A percentile compares a stretch with the other conserved stretches of the same genome.
These are phyloP conservation scores for Fibroporia radiculosa DNA, from an alignment of 768 basidiomycete species.

Conservation along the genomic window DNA sequence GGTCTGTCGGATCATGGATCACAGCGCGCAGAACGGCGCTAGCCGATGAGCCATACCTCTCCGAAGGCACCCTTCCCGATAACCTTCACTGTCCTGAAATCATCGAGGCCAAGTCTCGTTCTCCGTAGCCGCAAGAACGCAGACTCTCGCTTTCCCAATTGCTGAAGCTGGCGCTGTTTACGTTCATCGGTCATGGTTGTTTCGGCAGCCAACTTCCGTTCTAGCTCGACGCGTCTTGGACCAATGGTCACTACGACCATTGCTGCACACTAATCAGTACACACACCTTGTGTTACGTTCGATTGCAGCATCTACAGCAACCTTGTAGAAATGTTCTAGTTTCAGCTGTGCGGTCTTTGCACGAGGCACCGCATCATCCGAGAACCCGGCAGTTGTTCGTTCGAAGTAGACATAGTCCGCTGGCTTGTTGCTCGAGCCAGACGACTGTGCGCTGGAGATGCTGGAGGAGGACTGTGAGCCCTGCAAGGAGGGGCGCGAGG, in stretches of 20 bases:
- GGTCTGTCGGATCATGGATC: background rate
- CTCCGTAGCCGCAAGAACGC: slow-evolving; percentile 82
- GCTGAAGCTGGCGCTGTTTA: slow-evolving; percentile 75
- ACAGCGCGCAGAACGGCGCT: slow-evolving; percentile 1
- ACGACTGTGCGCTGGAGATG: slow-evolving; percentile 14
- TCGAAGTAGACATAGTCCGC: slow-evolving; percentile 94
- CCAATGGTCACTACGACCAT: background rate
- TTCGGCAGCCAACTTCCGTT: slow-evolving; percentile 70
- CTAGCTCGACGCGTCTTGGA: slow-evolving; percentile 77
- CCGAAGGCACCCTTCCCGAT: slow-evolving; percentile 99
- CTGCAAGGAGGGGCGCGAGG: slow-evolving; percentile 14
- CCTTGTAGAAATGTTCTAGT: slow-evolving; percentile 94
- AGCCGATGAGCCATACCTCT: slow-evolving; percentile 51
- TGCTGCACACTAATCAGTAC: background rate
- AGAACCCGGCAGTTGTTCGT: slow-evolving; percentile 66
- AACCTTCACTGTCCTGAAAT: slow-evolving; percentile 96
- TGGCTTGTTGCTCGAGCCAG: slow-evolving; percentile 27
- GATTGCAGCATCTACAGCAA: slow-evolving; percentile 92
- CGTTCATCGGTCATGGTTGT: slow-evolving; percentile 71
- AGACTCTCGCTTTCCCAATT: slow-evolving; percentile 82
- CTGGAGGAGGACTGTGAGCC: slow-evolving; percentile 20
- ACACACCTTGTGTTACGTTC: slow-evolving; percentile 83
- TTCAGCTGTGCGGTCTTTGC: slow-evolving; percentile 92
- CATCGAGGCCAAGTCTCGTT: slow-evolving; percentile 83
- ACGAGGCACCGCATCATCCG: slow-evolving; percentile 72